phyloP scores from a whole-genome alignment of 2,329 filamentous ascomycete species.

The Domatiomyces globalis region DNA sequence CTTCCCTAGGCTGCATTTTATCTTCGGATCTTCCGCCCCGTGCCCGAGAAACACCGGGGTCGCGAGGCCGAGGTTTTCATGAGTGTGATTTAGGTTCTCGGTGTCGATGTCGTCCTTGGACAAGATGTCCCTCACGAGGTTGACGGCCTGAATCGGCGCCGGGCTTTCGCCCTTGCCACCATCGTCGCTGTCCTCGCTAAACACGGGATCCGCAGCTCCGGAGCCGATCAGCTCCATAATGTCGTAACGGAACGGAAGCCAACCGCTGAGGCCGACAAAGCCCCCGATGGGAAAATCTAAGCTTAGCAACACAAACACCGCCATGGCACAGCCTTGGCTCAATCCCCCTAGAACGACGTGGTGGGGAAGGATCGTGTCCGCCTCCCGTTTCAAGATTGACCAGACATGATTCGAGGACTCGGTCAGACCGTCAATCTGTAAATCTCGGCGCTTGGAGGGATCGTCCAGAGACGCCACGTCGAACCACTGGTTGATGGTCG shows the following conservation, averaged over 20 bases:
- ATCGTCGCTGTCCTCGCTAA: slow-evolving; percentile 13
- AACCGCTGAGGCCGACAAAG: slow-evolving; percentile 37
- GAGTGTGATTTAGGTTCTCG: slow-evolving; percentile 5
- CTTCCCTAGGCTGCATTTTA: slow-evolving; percentile 18
- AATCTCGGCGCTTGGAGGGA: slow-evolving; percentile 28
- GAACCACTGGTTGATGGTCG: slow-evolving; percentile 30
- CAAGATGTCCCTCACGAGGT: slow-evolving; percentile 24
- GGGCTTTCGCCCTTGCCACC: slow-evolving; percentile 3
- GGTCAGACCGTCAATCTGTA: slow-evolving; percentile 33
- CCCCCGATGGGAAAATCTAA: slow-evolving; percentile 28
- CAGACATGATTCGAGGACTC: slow-evolving; percentile 26
- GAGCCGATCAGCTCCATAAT: slow-evolving; percentile 20
- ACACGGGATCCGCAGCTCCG: slow-evolving; percentile 15
- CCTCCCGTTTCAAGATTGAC: slow-evolving; percentile 20
- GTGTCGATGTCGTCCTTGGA: slow-evolving; percentile 6
- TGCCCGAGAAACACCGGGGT: slow-evolving; percentile 35
- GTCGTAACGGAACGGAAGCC: slow-evolving; percentile 29
- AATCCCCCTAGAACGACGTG: slow-evolving; percentile 36
- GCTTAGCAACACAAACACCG: slow-evolving; percentile 30
- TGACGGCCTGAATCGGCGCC: slow-evolving; percentile 17
- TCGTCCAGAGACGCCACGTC: slow-evolving; percentile 32
- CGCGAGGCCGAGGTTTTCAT: slow-evolving; percentile 2
- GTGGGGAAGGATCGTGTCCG: not conserved
- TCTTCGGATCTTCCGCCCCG: slow-evolving; percentile 28
- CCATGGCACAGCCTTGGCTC: slow-evolving; percentile 41